These are phyloP conservation scores for Durusdinium trenchii DNA, from an alignment of 73 alveolate species.

Conservation along the genomic window DNA sequence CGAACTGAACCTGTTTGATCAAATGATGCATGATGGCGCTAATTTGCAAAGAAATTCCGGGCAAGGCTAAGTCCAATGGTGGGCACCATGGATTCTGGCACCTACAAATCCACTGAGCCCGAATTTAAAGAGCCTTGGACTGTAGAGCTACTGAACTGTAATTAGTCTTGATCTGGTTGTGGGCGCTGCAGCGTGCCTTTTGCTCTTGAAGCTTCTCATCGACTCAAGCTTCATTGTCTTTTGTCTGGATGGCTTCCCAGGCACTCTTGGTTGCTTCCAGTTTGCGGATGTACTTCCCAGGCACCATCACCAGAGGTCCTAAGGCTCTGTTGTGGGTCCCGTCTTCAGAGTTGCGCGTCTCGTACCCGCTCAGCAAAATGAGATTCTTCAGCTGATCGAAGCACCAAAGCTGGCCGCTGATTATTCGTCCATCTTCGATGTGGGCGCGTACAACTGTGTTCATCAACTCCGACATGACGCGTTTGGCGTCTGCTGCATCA, in stretches of 20 bases:
- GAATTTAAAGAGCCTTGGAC: no score
- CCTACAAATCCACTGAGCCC: no score
- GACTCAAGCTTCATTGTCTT: not conserved
- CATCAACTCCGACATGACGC: conserved; percentile 57
- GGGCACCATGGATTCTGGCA: no score
- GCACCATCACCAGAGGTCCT: conserved; percentile 6
- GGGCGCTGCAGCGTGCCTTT: no score
- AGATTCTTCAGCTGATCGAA: conserved; percentile 62
- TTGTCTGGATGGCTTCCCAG: not conserved
- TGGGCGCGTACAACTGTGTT: conserved; percentile 55
- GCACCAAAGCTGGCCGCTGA: conserved; percentile 88
- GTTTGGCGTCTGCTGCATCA: conserved; percentile 43
- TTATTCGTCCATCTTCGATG: conserved; percentile 79
- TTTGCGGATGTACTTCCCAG: conserved; percentile 55
- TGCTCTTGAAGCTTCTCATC: no score
- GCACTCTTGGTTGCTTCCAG: conserved; percentile 62
- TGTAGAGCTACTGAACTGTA: no score
- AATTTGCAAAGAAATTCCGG: no score
- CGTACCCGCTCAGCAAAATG: conserved; percentile 53
- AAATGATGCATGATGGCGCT: no score
- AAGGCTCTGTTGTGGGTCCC: not conserved
- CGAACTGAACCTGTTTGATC: no score
- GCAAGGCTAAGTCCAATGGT: no score
- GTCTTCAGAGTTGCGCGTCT: not conserved
- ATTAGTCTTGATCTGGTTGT: no score